Percentiles rank a stretch among this genome's conserved stretches.
Conservation (phyloP, 192 early-diverging fungal genomes). For the Coemansia sp. region DNA sequence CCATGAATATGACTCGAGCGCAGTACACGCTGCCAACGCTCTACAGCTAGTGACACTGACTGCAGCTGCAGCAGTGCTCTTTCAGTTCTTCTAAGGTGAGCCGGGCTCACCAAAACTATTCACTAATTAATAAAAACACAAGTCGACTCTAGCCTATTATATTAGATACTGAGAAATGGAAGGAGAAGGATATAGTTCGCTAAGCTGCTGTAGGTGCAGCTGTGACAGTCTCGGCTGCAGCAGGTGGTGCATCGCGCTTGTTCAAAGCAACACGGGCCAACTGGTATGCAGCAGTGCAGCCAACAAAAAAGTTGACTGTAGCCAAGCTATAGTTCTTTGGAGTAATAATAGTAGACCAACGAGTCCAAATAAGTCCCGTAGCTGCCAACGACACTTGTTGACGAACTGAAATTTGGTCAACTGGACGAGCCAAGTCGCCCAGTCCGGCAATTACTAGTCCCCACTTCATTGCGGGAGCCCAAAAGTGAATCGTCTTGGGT, state of each 20-base stretch:
- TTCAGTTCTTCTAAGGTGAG: conserved; percentile 3
- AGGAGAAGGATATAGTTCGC: too few species aligned
- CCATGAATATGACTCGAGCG: conserved; percentile 11
- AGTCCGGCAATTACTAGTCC: conserved; percentile 93
- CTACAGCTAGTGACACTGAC: not conserved
- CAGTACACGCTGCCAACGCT: not conserved
- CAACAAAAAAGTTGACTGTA: conserved; percentile 93
- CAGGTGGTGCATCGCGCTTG: conserved; percentile 1
- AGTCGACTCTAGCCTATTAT: not conserved
- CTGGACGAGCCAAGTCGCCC: conserved; percentile 85
- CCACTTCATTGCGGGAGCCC: conserved; percentile 84
- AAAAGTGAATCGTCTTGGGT: conserved; percentile 98
- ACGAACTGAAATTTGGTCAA: conserved; percentile 83
- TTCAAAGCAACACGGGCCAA: conserved; percentile 69
- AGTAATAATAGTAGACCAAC: conserved; percentile 92
- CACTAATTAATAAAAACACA: not conserved
- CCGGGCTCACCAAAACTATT: not conserved
- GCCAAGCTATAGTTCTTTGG: conserved; percentile 92
- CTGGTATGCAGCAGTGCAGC: conserved; percentile 87
- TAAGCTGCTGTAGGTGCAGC: not conserved
- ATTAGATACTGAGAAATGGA: not conserved
- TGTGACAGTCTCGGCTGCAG: not conserved
- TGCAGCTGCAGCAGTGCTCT: not conserved
- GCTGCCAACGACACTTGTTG: conserved; percentile 90
- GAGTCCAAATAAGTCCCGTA: conserved; percentile 97